Evolutionary conservation across 352 stramenopile genomes (phyloP).

Genomic region (Globisporangium splendens): DNA sequence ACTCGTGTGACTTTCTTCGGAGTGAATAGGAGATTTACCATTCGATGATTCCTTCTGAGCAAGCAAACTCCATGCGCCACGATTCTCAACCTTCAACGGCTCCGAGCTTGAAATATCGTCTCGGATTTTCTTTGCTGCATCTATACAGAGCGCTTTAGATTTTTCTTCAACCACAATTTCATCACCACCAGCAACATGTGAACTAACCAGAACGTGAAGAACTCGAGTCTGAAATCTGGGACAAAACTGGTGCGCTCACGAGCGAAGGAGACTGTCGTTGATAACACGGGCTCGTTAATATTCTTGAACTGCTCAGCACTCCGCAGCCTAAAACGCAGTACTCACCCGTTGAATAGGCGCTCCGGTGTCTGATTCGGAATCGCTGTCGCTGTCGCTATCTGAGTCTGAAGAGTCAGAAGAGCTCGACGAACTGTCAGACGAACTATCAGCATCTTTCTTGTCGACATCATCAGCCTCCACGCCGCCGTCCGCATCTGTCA

Average conservation of each 20-base stretch:
- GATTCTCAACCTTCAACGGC: conserved; percentile 78
- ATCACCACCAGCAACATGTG: conserved; percentile 1
- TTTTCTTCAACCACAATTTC: not conserved
- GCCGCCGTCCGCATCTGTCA: conserved; percentile 37
- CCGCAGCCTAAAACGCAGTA: conserved; percentile 48
- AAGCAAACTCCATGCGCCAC: conserved; percentile 80
- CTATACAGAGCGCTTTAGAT: conserved; percentile 19
- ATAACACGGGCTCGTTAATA: conserved; percentile 20
- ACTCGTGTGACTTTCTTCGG: conserved; percentile 66
- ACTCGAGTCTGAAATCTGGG: conserved; percentile 34
- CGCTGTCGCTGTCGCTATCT: conserved; percentile 82
- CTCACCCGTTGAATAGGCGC: conserved; percentile 82
- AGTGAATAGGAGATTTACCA: conserved; percentile 45
- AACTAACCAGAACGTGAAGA: conserved; percentile 44
- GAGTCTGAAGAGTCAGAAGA: conserved; percentile 82
- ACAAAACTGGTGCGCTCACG: conserved; percentile 46
- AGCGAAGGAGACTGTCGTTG: conserved; percentile 51
- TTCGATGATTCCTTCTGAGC: conserved; percentile 71
- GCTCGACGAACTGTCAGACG: conserved; percentile 68
- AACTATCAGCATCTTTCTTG: conserved; percentile 37
- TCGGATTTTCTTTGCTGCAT: conserved; percentile 76
- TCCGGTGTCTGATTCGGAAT: conserved; percentile 71
- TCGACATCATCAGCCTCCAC: conserved; percentile 22
- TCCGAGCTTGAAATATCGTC: conserved; percentile 59
- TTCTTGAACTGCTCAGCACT: conserved; percentile 14